Base-by-base conservation (phyloP, 805 yeast species). In the Metschnikowia henanensis region DNA sequence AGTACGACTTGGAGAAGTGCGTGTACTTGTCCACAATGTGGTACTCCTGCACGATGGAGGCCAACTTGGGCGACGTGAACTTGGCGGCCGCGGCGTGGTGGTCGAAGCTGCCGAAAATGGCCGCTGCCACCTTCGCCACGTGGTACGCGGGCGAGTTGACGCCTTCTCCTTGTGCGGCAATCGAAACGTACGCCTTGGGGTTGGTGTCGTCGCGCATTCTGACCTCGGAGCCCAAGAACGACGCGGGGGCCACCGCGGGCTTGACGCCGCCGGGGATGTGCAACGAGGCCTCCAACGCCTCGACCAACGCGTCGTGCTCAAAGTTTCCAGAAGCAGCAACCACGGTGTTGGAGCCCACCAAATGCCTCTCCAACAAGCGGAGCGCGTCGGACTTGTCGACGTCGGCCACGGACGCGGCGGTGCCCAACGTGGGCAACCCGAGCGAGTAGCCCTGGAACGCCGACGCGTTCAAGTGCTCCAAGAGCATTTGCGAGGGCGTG, bases 371-470 rank as follows among this genome's bases (percentile, higher is more conserved):
- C 58, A 78, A 72, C 63, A 82, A 84, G 46, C 76, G 66, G 47
- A 66, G 59, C 47, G 85, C 60, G 66, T 87, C 95, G 58, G 70
- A 66, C 36, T 74, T 50, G 52, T 80, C 81, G 61, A 87, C 72
- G 47, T 75, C 76, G 25, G 72, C 65, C 35, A 87, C 56, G 37
- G 87, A 73, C 50, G 85, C 94, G 29, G 72, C 55, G 52, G 88
- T 85, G 76, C 95, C 95, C 59, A 76, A 73, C 32, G 78, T 74
- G 66, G 95, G 94, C 62, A 87, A 73, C 42, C 84, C 85, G 54
- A 87, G 73, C 23, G 94, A 82, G 59, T 88, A 82, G 60, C 89
- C 88, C 72, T 87, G 95, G 84, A 81, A 87, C 43, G 95, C 95
- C 50, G 91, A 79, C 48, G 91, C 79, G 61, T 82, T 80, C 73